phyloP scores from a whole-genome alignment of 2,329 filamentous ascomycete genomes.

The Alternaria gaisen region DNA sequence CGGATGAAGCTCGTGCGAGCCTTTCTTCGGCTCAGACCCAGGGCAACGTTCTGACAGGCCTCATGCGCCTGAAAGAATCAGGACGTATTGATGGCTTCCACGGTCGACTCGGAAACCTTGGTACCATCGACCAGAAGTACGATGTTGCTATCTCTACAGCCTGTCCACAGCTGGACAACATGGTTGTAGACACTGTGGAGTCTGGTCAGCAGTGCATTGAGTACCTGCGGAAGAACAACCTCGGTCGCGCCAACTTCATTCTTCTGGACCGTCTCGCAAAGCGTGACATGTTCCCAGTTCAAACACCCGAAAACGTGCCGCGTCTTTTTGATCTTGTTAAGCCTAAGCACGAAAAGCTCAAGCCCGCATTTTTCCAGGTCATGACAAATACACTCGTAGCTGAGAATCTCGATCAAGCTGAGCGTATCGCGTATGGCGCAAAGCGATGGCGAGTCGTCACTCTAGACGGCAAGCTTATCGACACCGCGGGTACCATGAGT shows the following conservation, averaged over 20 bases:
- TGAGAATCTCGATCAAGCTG: slow-evolving; percentile 91
- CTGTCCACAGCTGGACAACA: slow-evolving; percentile 89
- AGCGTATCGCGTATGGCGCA: slow-evolving; percentile 94
- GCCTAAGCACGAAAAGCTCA: slow-evolving; percentile 85
- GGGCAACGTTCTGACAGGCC: slow-evolving; percentile 86
- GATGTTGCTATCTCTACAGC: slow-evolving; percentile 99
- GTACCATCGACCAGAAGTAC: slow-evolving; percentile 91
- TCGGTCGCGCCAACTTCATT: slow-evolving; percentile 96
- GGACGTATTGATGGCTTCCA: slow-evolving; percentile 98
- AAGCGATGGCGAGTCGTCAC: slow-evolving; percentile 97
- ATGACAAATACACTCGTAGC: slow-evolving; percentile 96
- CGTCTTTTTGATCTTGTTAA: slow-evolving; percentile 92
- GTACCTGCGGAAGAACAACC: slow-evolving; percentile 94
- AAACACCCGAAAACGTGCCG: slow-evolving; percentile 91
- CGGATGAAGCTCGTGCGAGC: slow-evolving; percentile 92
- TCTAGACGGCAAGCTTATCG: slow-evolving; percentile 91
- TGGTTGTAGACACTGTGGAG: slow-evolving; percentile 96
- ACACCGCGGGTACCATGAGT: slow-evolving; percentile 98
- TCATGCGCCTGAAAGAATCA: slow-evolving; percentile 95
- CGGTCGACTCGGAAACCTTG: slow-evolving; percentile 91
- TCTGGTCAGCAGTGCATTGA: slow-evolving; percentile 98
- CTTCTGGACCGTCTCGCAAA: slow-evolving; percentile 86
- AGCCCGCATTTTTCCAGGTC: slow-evolving; percentile 92
- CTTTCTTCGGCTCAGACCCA: slow-evolving; percentile 90
- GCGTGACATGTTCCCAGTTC: slow-evolving; percentile 79